Conservation (phyloP, 2,329 filamentous ascomycete genomes). For the Arthrobotrys musiformis region DNA sequence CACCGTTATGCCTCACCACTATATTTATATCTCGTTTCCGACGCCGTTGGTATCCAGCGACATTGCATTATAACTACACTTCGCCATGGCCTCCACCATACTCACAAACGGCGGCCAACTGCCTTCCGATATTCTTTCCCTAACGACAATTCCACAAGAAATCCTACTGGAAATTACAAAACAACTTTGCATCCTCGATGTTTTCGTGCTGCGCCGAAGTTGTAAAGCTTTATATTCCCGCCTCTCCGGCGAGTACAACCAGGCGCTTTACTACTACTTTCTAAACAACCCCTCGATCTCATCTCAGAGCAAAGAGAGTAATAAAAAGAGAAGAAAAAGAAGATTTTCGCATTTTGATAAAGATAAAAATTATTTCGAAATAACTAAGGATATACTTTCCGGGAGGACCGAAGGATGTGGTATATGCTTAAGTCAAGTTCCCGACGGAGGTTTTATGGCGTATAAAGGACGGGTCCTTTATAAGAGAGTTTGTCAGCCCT, state of each 20-base stretch:
- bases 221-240: constrained; percentile 21
- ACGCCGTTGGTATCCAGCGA: too few species aligned
- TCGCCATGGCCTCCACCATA: too few species aligned
- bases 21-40: too few species aligned
- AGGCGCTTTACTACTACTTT: constrained; percentile 39
- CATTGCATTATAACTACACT: too few species aligned
- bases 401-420: constrained; percentile 22
- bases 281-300: not conserved
- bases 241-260: not conserved
- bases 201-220: constrained; percentile 24
- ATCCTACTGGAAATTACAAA: constrained; percentile 36
- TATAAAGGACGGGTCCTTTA: constrained; percentile 27
- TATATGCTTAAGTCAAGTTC: constrained; percentile 21
- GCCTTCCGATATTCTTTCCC: not conserved
- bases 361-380: constrained; percentile 5
- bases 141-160: constrained; percentile 34
- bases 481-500: constrained; percentile 27
- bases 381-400: constrained; percentile 1
- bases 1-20: too few species aligned
- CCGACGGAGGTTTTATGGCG: not conserved
- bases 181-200: constrained; percentile 27
- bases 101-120: too few species aligned
- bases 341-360: constrained; percentile 19
- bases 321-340: not conserved
- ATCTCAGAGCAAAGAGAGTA: not conserved